Percentiles rank a stretch among this genome's conserved stretches.
Evolutionary conservation across 345 rosid genomes (phyloP).

Genomic region (Triadica sebifera): DNA sequence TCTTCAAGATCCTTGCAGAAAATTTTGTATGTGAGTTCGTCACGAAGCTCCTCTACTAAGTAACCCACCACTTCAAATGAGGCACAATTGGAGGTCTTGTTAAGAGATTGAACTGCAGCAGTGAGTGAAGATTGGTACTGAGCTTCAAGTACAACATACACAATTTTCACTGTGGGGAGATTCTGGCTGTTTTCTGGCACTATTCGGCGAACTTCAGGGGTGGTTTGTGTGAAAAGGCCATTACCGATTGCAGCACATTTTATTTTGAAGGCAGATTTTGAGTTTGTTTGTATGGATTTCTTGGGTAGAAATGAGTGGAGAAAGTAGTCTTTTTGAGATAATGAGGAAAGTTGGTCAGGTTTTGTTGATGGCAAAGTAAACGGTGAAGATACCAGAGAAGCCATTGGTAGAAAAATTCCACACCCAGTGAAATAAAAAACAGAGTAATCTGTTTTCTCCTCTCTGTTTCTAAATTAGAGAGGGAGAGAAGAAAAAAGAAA

Average conservation of each 20-base stretch:
- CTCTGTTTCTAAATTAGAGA: conserved; percentile 23
- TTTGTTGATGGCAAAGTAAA: conserved; percentile 63
- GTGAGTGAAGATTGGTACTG: conserved; percentile 93
- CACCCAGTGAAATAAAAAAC: conserved; percentile 13
- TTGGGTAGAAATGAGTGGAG: conserved; percentile 68
- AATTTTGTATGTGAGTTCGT: conserved; percentile 55
- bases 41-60: conserved; percentile 94
- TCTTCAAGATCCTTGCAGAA: conserved; percentile 87
- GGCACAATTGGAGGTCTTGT: conserved; percentile 57
- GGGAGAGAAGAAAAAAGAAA: conserved; percentile 13
- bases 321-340: conserved; percentile 66
- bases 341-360: conserved; percentile 65
- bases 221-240: conserved; percentile 94
- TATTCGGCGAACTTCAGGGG: conserved; percentile 84
- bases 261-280: conserved; percentile 47
- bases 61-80: conserved; percentile 85
- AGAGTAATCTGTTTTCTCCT: conserved; percentile 26
- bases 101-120: conserved; percentile 71
- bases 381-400: conserved; percentile 67
- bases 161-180: conserved; percentile 78
- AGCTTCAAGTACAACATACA: conserved; percentile 95
- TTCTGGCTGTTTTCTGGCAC: conserved; percentile 66
- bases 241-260: conserved; percentile 73
- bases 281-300: conserved; percentile 30
- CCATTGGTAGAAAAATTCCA: conserved; percentile 42